phyloP scores from a whole-genome alignment of 225 moss, liverwort and hornwort genomes.

The Pseudoscleropodium purum region DNA sequence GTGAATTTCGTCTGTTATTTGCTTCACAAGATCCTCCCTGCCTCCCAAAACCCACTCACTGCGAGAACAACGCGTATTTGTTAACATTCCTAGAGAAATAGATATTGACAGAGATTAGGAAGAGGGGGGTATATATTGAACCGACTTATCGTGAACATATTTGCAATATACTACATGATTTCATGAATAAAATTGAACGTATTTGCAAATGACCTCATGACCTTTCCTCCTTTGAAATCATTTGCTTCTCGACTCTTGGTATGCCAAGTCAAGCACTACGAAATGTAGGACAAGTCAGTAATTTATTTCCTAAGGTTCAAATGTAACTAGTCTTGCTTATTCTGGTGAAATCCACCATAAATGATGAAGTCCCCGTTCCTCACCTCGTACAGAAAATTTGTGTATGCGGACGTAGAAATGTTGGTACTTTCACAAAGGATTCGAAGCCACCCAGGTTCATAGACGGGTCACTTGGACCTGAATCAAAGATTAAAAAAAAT shows the following conservation, averaged over 20 bases:
- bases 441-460: slow-evolving; percentile 60
- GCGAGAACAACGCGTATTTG: neutral
- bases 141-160: neutral
- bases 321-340: neutral
- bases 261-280: neutral
- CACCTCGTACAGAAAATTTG: slow-evolving; percentile 93
- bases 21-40: slow-evolving; percentile 55
- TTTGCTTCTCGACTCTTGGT: neutral
- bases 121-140: neutral
- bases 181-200: neutral
- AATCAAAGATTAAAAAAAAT: neutral
- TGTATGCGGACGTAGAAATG: slow-evolving; percentile 74
- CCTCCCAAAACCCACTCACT: slow-evolving; percentile 58
- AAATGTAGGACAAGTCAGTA: neutral
- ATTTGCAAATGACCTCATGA: neutral
- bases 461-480: slow-evolving; percentile 68
- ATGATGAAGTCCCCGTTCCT: neutral
- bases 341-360: neutral
- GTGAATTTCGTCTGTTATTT: slow-evolving; percentile 53
- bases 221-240: neutral
- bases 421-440: slow-evolving; percentile 76
- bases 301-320: neutral
- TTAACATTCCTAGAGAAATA: neutral
- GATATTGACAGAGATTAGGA: neutral
- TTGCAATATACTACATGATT: neutral